Percentiles rank a stretch among this genome's conserved stretches.
phyloP scores from a whole-genome alignment of 179 eudicot genomes.

The Patellifolia procumbens region DNA sequence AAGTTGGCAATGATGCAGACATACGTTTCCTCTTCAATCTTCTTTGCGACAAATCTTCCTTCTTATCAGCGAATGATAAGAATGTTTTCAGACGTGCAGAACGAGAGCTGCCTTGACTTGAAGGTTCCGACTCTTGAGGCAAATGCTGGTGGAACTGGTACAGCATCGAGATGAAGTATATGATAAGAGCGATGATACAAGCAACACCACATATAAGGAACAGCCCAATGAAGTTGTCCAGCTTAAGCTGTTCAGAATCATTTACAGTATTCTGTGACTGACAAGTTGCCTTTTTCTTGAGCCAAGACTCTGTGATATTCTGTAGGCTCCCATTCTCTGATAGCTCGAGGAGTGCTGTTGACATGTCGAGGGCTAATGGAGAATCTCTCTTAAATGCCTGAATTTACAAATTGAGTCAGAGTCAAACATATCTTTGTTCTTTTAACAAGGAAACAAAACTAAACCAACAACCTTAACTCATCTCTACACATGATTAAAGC shows the following conservation, averaged over 20 bases:
- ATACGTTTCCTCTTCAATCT: slow-evolving; percentile 41
- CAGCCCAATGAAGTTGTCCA: slow-evolving; percentile 59
- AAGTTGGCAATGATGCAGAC: slow-evolving; percentile 25
- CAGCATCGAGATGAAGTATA: slow-evolving; percentile 44
- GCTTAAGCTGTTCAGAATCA: slow-evolving; percentile 52
- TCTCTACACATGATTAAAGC: too few relatives aligned
- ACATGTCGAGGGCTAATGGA: slow-evolving; percentile 63
- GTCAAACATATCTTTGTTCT: slow-evolving; percentile 1
- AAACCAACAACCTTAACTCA: too few relatives aligned
- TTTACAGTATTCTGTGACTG: slow-evolving; percentile 11
- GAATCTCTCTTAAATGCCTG: slow-evolving; percentile 73
- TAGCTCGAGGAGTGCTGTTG: slow-evolving; percentile 55
- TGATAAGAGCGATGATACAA: slow-evolving; percentile 48
- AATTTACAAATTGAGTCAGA: not conserved
- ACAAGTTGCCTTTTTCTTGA: slow-evolving; percentile 34
- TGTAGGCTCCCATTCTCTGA: slow-evolving; percentile 65
- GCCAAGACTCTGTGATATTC: slow-evolving; percentile 50
- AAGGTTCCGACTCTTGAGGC: slow-evolving; percentile 29
- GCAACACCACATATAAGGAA: slow-evolving; percentile 51
- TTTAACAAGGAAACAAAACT: too few relatives aligned
- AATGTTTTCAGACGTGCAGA: slow-evolving; percentile 41
- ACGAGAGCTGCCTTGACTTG: slow-evolving; percentile 31
- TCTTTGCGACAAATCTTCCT: slow-evolving; percentile 36
- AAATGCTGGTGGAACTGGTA: slow-evolving; percentile 36
- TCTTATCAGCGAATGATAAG: slow-evolving; percentile 54